Evolutionary conservation across 2,329 filamentous ascomycete genomes (phyloP).

Genomic region (Aurifilum marmelostoma): DNA sequence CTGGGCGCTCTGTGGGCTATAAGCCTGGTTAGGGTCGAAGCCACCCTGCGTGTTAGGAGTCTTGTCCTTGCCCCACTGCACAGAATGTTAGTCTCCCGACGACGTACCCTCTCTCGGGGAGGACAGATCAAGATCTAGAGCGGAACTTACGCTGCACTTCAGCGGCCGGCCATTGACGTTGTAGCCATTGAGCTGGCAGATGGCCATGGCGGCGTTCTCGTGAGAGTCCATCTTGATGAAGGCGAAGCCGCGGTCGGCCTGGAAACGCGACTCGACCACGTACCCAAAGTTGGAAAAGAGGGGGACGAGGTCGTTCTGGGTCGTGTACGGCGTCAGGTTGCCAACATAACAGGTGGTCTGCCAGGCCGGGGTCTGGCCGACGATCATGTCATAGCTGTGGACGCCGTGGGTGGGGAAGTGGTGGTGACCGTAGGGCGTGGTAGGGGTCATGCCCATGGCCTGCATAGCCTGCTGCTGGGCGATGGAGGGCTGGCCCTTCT

Average conservation of each 20-base stretch:
- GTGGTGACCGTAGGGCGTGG: conserved; percentile 93
- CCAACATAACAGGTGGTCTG: conserved; percentile 98
- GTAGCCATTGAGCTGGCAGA: conserved; percentile 97
- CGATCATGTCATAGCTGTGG: conserved; percentile 96
- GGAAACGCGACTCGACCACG: conserved; percentile 95
- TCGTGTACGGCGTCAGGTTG: conserved; percentile 96
- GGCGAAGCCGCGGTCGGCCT: conserved; percentile 95
- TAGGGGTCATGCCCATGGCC: conserved; percentile 97
- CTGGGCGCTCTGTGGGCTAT: conserved; percentile 74
- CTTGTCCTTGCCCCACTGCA: conserved; percentile 98
- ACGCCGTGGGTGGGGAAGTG: conserved; percentile 97
- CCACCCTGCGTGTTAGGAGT: conserved; percentile 72
- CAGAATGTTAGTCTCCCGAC: conserved; percentile 37
- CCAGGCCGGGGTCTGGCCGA: conserved; percentile 93
- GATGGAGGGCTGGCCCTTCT: conserved; percentile 99
- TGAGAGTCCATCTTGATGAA: conserved; percentile 99
- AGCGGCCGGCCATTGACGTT: conserved; percentile 95
- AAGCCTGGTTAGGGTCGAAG: conserved; percentile 79
- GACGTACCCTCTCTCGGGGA: no score
- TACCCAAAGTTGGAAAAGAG: conserved; percentile 99
- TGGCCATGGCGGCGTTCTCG: conserved; percentile 97
- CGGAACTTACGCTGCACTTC: conserved; percentile 98
- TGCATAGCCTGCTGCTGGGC: conserved; percentile 97
- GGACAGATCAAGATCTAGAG: no score
- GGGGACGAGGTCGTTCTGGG: conserved; percentile 94